These are phyloP conservation scores for Pyricularia sp. DNA, from an alignment of 2,329 filamentous ascomycete genomes.

Conservation along the genomic window DNA sequence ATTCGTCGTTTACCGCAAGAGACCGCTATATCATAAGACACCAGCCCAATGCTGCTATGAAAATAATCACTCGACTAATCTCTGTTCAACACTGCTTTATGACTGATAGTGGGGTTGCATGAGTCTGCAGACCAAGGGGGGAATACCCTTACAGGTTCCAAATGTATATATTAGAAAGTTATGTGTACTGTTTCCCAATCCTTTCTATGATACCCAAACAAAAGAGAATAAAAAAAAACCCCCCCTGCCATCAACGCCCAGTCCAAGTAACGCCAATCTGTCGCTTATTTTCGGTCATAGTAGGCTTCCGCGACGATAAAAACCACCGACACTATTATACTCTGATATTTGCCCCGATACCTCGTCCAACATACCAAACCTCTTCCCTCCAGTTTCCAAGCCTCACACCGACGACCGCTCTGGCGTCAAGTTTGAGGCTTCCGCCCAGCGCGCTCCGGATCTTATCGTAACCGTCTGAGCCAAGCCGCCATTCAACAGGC, in stretches of 20 bases:
- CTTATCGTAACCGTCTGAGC: slow-evolving; percentile 70
- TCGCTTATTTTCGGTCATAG: neutral
- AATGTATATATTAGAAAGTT: neutral
- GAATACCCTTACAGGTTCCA: neutral
- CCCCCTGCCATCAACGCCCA: neutral
- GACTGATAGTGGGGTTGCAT: neutral
- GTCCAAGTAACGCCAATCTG: neutral
- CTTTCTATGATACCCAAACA: neutral
- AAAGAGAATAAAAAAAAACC: neutral
- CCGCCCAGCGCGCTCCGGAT: slow-evolving; percentile 71
- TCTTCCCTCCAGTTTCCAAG: slow-evolving; percentile 63
- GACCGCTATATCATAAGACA: no score
- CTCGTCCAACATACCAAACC: slow-evolving; percentile 56
- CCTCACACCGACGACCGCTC: slow-evolving; percentile 60
- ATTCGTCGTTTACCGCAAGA: neutral
- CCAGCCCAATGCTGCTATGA: neutral
- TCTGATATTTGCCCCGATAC: slow-evolving; percentile 54
- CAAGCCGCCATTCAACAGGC: slow-evolving; percentile 69
- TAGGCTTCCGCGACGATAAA: neutral
- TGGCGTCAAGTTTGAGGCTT: slow-evolving; percentile 62
- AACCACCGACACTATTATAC: slow-evolving; percentile 20
- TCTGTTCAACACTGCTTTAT: neutral
- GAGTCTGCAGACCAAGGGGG: neutral
- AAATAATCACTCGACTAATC: neutral
- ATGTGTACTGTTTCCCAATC: neutral